These are phyloP conservation scores for Talaromyces verruculosus DNA, from an alignment of 2,329 filamentous ascomycete species.

Conservation along the genomic window DNA sequence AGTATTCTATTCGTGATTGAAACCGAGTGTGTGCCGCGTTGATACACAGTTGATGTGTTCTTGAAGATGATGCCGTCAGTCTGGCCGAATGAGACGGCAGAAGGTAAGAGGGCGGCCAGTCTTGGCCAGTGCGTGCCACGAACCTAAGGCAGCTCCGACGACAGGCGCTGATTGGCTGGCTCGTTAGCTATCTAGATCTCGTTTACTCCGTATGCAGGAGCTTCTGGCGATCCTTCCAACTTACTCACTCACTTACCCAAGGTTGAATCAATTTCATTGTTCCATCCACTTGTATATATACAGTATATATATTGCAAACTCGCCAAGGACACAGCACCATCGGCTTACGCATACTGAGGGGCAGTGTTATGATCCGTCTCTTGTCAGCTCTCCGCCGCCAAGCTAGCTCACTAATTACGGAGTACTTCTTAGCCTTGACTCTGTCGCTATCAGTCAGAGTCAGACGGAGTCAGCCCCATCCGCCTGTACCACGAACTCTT, in stretches of 20 bases:
- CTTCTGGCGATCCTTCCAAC: neutral
- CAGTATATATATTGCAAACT: neutral
- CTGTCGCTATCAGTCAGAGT: neutral
- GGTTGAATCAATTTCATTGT: neutral
- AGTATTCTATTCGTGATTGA: neutral
- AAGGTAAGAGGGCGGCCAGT: conserved; percentile 9
- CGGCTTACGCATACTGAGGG: neutral
- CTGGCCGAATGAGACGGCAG: neutral
- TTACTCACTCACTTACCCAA: neutral
- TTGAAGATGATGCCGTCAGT: neutral
- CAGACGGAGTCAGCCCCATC: conserved; percentile 1
- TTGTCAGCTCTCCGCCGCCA: conserved; percentile 4
- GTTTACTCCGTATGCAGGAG: neutral
- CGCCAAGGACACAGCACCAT: neutral
- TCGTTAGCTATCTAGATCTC: neutral
- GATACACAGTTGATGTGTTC: neutral
- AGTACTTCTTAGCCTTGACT: neutral
- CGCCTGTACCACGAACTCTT: neutral
- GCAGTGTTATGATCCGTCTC: neutral
- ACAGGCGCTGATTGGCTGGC: conserved; percentile 6
- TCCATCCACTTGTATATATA: neutral
- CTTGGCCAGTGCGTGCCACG: neutral
- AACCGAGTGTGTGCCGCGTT: neutral
- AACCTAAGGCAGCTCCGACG: conserved; percentile 8
- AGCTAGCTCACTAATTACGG: neutral